Conservation (phyloP, 768 basidiomycete species). For the Agaricus sinodeliciosus region DNA sequence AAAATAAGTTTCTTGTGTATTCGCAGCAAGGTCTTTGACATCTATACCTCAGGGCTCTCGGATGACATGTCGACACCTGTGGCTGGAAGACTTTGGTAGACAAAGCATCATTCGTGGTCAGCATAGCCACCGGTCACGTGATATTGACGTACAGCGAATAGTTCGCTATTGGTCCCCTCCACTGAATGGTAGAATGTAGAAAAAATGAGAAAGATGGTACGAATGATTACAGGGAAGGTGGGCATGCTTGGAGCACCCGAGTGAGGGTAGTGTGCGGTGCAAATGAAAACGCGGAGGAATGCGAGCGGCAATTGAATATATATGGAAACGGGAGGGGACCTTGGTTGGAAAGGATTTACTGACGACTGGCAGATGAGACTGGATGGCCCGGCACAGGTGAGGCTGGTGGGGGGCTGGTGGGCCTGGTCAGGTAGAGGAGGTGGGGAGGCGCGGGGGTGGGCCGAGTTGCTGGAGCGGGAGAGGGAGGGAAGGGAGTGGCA, state of each 20-base stretch:
- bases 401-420: not conserved
- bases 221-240: too few species aligned
- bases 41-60: too few species aligned
- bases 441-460: slow-evolving; percentile 5
- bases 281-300: not conserved
- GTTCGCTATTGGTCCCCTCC: not conserved
- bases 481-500: slow-evolving; percentile 6
- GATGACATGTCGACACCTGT: too few species aligned
- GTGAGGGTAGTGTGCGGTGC: too few species aligned
- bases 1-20: too few species aligned
- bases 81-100: too few species aligned
- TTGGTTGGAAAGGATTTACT: slow-evolving; percentile 6
- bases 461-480: not conserved
- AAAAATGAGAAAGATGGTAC: not conserved
- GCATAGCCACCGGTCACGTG: too few species aligned
- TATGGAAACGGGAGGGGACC: slow-evolving; percentile 8
- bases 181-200: not conserved
- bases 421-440: slow-evolving; percentile 6
- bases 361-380: not conserved
- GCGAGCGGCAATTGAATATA: slow-evolving; percentile 10
- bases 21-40: too few species aligned
- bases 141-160: too few species aligned
- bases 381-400: not conserved
- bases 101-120: too few species aligned
- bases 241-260: too few species aligned